These are phyloP conservation scores for Aspergillus pseudoglaucus DNA, from an alignment of 2,329 filamentous ascomycete species.

Conservation along the genomic window DNA sequence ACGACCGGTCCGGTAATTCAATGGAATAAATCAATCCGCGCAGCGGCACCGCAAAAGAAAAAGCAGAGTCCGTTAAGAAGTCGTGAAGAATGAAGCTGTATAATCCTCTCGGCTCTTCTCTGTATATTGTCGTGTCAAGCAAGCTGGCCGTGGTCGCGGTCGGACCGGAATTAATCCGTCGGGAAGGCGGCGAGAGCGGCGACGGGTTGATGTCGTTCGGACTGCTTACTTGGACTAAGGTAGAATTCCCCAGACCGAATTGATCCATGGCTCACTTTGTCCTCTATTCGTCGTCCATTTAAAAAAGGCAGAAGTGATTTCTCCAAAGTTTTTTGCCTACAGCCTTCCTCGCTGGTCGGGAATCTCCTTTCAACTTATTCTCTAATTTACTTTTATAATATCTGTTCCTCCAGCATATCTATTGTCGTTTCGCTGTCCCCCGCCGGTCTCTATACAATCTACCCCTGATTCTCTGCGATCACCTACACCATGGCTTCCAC, in stretches of 20 bases:
- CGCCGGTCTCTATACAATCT: constrained; percentile 7
- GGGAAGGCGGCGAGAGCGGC: constrained; percentile 4
- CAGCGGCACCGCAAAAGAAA: not conserved
- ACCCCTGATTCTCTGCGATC: constrained; percentile 27
- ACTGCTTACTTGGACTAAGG: not conserved
- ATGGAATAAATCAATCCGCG: not conserved
- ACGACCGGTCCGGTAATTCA: constrained; percentile 9
- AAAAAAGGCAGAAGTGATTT: not conserved
- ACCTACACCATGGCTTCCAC: constrained; percentile 65
- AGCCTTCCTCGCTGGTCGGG: not conserved
- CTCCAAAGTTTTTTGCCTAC: not conserved
- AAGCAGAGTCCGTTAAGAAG: not conserved
- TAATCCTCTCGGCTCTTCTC: not conserved
- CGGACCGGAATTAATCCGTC: constrained; percentile 28
- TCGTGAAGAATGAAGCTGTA: not conserved
- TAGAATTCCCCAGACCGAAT: constrained; percentile 20
- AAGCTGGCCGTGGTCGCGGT: not conserved
- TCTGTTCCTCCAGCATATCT: not conserved
- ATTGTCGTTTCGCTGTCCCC: constrained; percentile 5
- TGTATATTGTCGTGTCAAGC: not conserved
- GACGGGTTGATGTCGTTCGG: not conserved
- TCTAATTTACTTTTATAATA: constrained; percentile 1
- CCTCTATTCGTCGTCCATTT: constrained; percentile 1
- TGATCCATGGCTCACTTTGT: constrained; percentile 17
- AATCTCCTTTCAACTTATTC: not conserved